Percentiles rank a stretch among this genome's conserved stretches.
These are phyloP conservation scores for Coelastrella sp. DNA, from an alignment of 139 green algal genomes.

Conservation along the genomic window DNA sequence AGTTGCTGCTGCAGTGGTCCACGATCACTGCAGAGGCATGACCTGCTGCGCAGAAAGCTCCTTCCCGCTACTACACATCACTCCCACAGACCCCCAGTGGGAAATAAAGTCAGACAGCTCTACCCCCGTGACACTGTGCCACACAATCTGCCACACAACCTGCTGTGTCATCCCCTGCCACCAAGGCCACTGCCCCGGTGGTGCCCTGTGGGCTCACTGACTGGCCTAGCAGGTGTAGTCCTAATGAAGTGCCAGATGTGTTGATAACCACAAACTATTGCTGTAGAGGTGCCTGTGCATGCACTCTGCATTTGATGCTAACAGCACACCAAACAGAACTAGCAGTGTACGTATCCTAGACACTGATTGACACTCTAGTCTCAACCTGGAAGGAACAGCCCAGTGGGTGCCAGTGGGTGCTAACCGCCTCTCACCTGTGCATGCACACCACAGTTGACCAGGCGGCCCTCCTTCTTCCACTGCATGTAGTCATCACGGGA, in stretches of 20 bases:
- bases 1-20: background rate
- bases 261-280: too few species aligned
- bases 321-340: background rate
- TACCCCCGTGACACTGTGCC: too few species aligned
- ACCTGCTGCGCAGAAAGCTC: too few species aligned
- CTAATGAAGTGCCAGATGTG: background rate
- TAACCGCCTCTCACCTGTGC: constrained; percentile 59
- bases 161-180: background rate
- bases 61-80: too few species aligned
- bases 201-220: too few species aligned
- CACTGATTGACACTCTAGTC: background rate
- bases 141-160: too few species aligned
- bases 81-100: too few species aligned
- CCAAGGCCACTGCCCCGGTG: too few species aligned
- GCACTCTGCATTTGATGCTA: background rate
- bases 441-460: constrained; percentile 90
- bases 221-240: too few species aligned
- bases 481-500: constrained; percentile 89
- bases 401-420: background rate
- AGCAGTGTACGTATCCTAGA: background rate
- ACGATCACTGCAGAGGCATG: background rate
- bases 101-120: too few species aligned
- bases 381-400: background rate
- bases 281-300: background rate
- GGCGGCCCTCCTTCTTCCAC: constrained; percentile 94